Conservation (phyloP, 2,329 filamentous ascomycete species). For the Karstenula rhodostoma region DNA sequence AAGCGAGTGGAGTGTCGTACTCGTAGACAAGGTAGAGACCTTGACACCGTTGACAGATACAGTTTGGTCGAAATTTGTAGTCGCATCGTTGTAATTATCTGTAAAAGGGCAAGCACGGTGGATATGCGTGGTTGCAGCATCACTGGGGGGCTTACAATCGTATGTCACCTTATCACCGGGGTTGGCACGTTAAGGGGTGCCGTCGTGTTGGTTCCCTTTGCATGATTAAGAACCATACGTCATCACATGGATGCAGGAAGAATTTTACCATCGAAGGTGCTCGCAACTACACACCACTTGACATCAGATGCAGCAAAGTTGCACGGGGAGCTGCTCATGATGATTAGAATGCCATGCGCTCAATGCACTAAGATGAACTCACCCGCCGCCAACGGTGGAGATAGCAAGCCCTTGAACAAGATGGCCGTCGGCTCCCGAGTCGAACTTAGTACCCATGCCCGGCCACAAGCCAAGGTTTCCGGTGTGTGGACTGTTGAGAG, state of each 20-base stretch:
- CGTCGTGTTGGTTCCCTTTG: neutral
- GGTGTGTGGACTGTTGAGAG: slow-evolving; percentile 7
- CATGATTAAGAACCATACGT: neutral
- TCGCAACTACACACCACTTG: slow-evolving; percentile 7
- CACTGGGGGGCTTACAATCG: neutral
- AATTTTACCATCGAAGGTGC: slow-evolving; percentile 1
- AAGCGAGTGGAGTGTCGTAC: neutral
- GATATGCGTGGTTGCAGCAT: neutral
- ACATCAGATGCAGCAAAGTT: slow-evolving; percentile 1
- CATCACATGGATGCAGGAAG: neutral
- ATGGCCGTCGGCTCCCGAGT: slow-evolving; percentile 3
- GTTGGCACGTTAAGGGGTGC: slow-evolving; percentile 3
- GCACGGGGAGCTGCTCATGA: neutral
- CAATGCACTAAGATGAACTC: neutral
- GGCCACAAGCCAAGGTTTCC: slow-evolving; percentile 9
- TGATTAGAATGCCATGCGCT: neutral
- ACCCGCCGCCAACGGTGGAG: slow-evolving; percentile 3
- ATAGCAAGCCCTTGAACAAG: slow-evolving; percentile 6
- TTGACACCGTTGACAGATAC: slow-evolving; percentile 9
- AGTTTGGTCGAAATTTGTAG: slow-evolving; percentile 4
- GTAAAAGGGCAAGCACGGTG: neutral
- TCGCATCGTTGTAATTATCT: slow-evolving; percentile 8
- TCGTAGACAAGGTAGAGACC: slow-evolving; percentile 3
- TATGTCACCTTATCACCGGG: slow-evolving; percentile 7
- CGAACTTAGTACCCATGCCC: slow-evolving; percentile 6